Conservation (phyloP, 768 basidiomycete species). For the Termitomyces titanicus region DNA sequence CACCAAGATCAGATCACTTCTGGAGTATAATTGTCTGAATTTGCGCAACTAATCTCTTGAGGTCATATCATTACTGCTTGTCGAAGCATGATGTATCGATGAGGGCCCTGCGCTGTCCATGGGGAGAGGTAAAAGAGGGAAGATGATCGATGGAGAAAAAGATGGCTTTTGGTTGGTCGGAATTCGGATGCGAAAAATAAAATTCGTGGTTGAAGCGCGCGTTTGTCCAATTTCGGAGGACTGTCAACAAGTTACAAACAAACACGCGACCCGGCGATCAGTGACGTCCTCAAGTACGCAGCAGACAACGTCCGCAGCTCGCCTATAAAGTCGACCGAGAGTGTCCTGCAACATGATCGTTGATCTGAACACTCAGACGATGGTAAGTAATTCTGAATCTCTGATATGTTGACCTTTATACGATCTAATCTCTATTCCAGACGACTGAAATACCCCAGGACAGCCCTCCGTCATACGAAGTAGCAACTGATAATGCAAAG, state of each 20-base stretch:
- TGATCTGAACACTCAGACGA: conserved; percentile 19
- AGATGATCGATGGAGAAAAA: conserved; percentile 17
- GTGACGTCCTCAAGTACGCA: too few relatives aligned
- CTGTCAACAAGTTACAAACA: conserved; percentile 3
- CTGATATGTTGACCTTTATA: not conserved
- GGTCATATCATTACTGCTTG: conserved; percentile 56
- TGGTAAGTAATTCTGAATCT: conserved; percentile 14
- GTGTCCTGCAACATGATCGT: conserved; percentile 22
- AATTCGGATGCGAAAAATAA: conserved; percentile 17
- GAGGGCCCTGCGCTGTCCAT: conserved; percentile 28
- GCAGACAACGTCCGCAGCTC: conserved; percentile 9
- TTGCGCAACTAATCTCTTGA: conserved; percentile 83
- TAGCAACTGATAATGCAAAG: conserved; percentile 23
- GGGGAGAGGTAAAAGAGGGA: conserved; percentile 2
- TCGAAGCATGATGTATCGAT: conserved; percentile 18
- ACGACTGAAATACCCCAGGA: conserved; percentile 25
- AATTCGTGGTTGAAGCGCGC: conserved; percentile 6
- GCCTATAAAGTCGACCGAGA: conserved; percentile 5
- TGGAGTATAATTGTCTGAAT: conserved; percentile 22
- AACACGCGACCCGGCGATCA: not conserved
- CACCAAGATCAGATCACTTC: conserved; percentile 33
- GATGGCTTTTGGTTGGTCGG: conserved; percentile 13
- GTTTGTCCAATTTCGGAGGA: not conserved
- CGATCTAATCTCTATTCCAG: conserved; percentile 7
- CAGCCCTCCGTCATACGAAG: conserved; percentile 50